These are phyloP conservation scores for Trichosanthes cucumerina DNA, from an alignment of 306 rosid species.

Conservation along the genomic window DNA sequence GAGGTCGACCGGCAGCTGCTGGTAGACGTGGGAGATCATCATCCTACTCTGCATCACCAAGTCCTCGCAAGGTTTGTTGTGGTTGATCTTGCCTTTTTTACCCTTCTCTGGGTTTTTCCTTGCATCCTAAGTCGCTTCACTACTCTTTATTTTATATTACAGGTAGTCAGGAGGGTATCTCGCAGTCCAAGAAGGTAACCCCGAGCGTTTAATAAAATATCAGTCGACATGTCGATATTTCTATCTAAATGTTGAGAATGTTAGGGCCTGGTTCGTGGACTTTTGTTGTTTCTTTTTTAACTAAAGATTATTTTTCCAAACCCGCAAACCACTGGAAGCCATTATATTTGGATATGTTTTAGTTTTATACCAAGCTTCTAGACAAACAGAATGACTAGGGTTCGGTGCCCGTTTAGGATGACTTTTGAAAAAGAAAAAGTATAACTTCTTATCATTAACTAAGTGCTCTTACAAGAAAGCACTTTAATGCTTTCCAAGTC, in stretches of 20 bases:
- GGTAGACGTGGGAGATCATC: conserved; percentile 77
- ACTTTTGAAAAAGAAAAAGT: not conserved
- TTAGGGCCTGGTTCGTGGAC: not conserved
- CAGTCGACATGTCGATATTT: not conserved
- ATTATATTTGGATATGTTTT: not conserved
- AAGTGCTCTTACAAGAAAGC: not conserved
- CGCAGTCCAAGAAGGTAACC: conserved; percentile 80
- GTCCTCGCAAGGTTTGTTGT: conserved; percentile 75
- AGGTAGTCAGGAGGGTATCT: conserved; percentile 56
- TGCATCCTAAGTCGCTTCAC: conserved; percentile 6
- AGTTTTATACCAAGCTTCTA: not conserved
- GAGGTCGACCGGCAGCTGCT: conserved; percentile 67
- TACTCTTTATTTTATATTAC: conserved; percentile 10
- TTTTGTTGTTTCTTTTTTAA: not conserved
- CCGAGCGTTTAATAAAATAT: not conserved
- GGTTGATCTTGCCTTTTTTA: not conserved
- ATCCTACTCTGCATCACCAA: conserved; percentile 80
- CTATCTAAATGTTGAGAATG: not conserved
- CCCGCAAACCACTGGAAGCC: not conserved
- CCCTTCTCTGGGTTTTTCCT: conserved; percentile 1
- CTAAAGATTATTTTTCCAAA: not conserved
- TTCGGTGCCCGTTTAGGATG: not conserved
- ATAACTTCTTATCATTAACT: too few species aligned
- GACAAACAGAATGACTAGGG: not conserved
- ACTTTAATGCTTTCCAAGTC: not conserved